Evolutionary conservation across 495 filamentous ascomycete species (phyloP), one percentile per base, ranked within the genome.

Genomic region (Cetradonia linearis): DNA sequence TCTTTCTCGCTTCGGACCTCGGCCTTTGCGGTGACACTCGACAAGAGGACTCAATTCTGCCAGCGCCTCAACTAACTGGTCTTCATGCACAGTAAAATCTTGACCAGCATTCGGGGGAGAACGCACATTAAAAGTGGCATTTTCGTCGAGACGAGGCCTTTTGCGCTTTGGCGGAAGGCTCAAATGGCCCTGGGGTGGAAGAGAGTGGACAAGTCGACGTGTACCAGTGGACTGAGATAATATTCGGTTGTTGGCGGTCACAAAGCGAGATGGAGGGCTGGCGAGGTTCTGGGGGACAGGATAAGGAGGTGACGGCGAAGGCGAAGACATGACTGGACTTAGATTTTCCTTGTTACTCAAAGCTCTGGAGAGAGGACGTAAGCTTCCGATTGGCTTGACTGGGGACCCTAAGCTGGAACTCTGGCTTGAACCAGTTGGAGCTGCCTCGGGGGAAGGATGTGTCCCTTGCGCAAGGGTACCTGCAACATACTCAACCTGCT

Each of bases 271-370:
- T 2, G 57, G 61, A 18, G 54, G 55, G 36, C 33, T 46, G 40
- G 48, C 34, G 31, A 33, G 23, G 27, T 47, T 20, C 6, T n/a
- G 57, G 5, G 34, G 5, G 23, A 46, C 5, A 46, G 42, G n/a
- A 23, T 27, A 28, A 28, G 53, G 30, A n/a, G 27, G 48, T 11
- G 30, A 23, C 4, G 38, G 52, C n/a, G 58, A 56, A 16, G 53
- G 30, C 31, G 58, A 34, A 18, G 11, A 14, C 28, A 40, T 18
- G 27, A 18, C 40, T 20, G 64, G 61, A 30, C 44, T 36, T 25
- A 61, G 25, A 38, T 63, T 66, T 48, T 66, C 61, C 28, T 66
- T 66, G 42, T 63, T 23, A 46, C 64, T 63, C 25, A 57, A 56
- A 47, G 58, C 42, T 54, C 46, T 13, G 28, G 27, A 48, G 25